Percentiles rank a stretch among this genome's conserved stretches.
These are phyloP conservation scores for Cladosporium halotolerans DNA, from an alignment of 2,329 filamentous ascomycete species.

Conservation along the genomic window DNA sequence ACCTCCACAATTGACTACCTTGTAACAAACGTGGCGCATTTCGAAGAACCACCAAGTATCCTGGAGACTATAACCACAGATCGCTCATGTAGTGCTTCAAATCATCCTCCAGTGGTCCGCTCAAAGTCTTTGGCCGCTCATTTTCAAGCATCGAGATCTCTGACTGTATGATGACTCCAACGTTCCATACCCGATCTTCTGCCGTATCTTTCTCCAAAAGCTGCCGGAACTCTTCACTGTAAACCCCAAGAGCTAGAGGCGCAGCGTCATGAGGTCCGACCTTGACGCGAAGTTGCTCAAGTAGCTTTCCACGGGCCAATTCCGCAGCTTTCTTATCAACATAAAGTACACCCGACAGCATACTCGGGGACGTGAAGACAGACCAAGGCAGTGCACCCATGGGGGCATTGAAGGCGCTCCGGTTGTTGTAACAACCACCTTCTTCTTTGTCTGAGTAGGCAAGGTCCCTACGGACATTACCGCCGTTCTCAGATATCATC, in stretches of 20 bases:
- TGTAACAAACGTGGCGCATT: too few species aligned
- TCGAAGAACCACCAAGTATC: too few species aligned
- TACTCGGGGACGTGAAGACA: neutral
- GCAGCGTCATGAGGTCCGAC: neutral
- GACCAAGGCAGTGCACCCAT: neutral
- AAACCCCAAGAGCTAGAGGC: neutral
- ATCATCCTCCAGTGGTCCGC: neutral
- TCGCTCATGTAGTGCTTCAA: neutral
- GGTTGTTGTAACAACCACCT: neutral
- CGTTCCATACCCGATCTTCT: neutral
- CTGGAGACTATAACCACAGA: too few species aligned
- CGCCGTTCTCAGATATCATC: neutral
- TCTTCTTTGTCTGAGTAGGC: neutral
- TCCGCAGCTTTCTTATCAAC: neutral
- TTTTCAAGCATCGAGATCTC: neutral
- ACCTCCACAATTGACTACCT: too few species aligned
- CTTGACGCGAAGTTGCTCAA: neutral
- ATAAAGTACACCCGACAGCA: neutral
- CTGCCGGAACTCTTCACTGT: neutral
- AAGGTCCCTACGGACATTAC: neutral
- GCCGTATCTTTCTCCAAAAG: neutral
- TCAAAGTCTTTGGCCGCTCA: neutral
- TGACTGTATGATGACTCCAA: neutral
- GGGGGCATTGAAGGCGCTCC: neutral
- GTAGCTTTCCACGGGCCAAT: neutral